Percentiles rank a stretch among this genome's conserved stretches.
Conservation (phyloP, 2,329 filamentous ascomycete genomes). For the Alternaria postmessia region DNA sequence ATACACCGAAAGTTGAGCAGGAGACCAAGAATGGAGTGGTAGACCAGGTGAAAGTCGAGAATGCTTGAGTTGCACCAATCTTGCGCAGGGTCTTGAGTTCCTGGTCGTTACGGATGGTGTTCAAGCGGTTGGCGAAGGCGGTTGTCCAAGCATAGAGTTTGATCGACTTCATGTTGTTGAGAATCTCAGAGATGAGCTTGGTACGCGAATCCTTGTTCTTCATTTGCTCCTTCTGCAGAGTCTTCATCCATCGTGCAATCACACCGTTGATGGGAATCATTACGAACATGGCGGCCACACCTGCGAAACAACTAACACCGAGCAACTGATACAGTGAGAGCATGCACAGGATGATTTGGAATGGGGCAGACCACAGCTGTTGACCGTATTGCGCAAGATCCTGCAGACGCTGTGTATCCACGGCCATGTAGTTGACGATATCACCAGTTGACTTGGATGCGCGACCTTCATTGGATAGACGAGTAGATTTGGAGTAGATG, state of each 20-base stretch:
- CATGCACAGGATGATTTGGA: slow-evolving; percentile 97
- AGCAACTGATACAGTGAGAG: slow-evolving; percentile 94
- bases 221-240: slow-evolving; percentile 94
- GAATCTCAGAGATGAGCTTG: slow-evolving; percentile 92
- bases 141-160: slow-evolving; percentile 98
- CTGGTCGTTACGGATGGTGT: slow-evolving; percentile 92
- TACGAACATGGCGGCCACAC: slow-evolving; percentile 91
- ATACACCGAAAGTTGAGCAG: slow-evolving; percentile 94
- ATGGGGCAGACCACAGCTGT: slow-evolving; percentile 95
- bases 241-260: slow-evolving; percentile 93
- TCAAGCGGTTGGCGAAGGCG: slow-evolving; percentile 97
- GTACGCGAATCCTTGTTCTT: slow-evolving; percentile 97
- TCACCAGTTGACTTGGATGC: slow-evolving; percentile 91
- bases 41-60: slow-evolving; percentile 98
- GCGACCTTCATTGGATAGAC: slow-evolving; percentile 90
- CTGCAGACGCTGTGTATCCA: slow-evolving; percentile 93
- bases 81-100: slow-evolving; percentile 95
- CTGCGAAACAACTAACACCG: slow-evolving; percentile 93
- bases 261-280: slow-evolving; percentile 97
- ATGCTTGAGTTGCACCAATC: slow-evolving; percentile 91
- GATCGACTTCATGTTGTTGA: slow-evolving; percentile 99
- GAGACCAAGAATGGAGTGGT: slow-evolving; percentile 97
- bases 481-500: slow-evolving; percentile 91
- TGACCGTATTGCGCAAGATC: slow-evolving; percentile 95
- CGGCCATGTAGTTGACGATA: slow-evolving; percentile 99